Percentiles rank a stretch among this genome's conserved stretches.
Evolutionary conservation across 1,284 basidiomycete genomes (phyloP).

Genomic region (Termitomyces sp.): DNA sequence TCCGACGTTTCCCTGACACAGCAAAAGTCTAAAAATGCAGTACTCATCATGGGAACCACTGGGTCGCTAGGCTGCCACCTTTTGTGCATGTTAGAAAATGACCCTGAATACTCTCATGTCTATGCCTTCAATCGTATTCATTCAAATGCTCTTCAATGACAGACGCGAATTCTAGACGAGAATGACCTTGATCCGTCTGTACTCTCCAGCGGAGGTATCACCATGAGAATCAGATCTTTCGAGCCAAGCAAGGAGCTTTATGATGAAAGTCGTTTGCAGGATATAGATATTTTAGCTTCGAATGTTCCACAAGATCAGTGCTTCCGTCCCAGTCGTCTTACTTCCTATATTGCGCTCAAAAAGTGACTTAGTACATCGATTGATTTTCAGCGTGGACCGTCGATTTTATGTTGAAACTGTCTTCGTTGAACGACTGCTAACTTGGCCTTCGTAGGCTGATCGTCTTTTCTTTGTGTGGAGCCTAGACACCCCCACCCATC

Average conservation of each 20-base stretch:
- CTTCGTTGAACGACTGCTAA: neutral
- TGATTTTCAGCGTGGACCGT: slow-evolving; percentile 4
- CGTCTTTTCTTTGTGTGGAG: neutral
- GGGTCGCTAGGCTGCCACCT: slow-evolving; percentile 5
- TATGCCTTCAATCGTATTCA: slow-evolving; percentile 9
- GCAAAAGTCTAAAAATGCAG: neutral
- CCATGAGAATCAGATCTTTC: neutral
- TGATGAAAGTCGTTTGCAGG: neutral
- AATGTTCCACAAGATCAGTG: neutral
- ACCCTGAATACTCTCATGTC: neutral
- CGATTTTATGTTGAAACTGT: slow-evolving; percentile 6
- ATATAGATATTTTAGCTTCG: neutral
- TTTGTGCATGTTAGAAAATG: neutral
- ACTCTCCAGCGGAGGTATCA: neutral
- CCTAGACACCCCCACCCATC: slow-evolving; percentile 17
- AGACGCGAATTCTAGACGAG: neutral
- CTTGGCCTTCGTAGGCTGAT: slow-evolving; percentile 3
- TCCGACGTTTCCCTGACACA: neutral
- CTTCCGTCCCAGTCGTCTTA: neutral
- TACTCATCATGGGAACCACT: slow-evolving; percentile 9
- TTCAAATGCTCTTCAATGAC: neutral
- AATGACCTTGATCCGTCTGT: slow-evolving; percentile 1
- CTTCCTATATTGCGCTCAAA: neutral
- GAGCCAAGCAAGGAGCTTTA: neutral
- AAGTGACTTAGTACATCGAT: neutral